Evolutionary conservation across 2,329 filamentous ascomycete species (phyloP).

Genomic region (Didymella exigua): DNA sequence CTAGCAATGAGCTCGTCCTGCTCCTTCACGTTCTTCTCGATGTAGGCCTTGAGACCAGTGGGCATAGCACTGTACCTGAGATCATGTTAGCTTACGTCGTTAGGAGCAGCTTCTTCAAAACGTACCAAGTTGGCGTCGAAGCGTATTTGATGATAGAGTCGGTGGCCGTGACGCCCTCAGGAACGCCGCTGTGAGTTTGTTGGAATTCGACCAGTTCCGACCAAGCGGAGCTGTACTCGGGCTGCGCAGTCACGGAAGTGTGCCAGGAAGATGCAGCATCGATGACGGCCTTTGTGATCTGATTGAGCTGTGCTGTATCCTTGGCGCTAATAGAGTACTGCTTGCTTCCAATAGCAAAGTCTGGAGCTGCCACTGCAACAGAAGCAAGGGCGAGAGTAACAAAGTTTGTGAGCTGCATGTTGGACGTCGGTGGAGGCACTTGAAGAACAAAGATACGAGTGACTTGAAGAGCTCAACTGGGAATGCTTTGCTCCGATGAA

Average conservation of each 20-base stretch:
- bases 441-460: too few species aligned
- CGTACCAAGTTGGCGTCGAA: conserved; percentile 16
- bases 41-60: conserved; percentile 11
- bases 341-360: neutral
- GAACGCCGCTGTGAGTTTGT: conserved; percentile 10
- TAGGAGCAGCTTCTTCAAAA: neutral
- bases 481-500: neutral
- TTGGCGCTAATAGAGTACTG: neutral
- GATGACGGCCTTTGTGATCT: conserved; percentile 5
- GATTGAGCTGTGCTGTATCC: neutral
- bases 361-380: conserved; percentile 1
- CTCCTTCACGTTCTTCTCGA: conserved; percentile 8
- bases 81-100: neutral
- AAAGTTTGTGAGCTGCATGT: conserved; percentile 5
- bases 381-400: conserved; percentile 4
- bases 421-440: neutral
- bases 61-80: conserved; percentile 18
- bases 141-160: conserved; percentile 4
- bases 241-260: conserved; percentile 5
- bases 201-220: conserved; percentile 9
- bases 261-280: conserved; percentile 1
- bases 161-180: conserved; percentile 14
- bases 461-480: neutral
- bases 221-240: conserved; percentile 9
- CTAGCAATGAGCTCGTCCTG: conserved; percentile 5